Evolutionary conservation across 139 green algal genomes (phyloP), one percentile per base, ranked within the genome.

Genomic region (Chlamydomonas sp.): DNA sequence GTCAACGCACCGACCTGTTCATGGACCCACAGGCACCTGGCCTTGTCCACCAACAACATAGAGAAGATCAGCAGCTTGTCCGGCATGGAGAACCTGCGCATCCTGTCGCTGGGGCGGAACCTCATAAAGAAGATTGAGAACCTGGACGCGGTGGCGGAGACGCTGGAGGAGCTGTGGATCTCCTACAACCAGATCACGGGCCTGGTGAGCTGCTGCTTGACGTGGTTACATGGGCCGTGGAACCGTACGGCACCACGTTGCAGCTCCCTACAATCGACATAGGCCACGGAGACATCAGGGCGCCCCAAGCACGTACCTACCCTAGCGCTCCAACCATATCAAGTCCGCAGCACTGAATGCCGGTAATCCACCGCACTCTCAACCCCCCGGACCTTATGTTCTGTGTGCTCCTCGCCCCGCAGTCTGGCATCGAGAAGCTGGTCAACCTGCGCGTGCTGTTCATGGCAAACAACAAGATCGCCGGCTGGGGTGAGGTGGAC

Each of bases 51-150:
- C 20, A 99, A 99, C 93, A 97, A 94, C 94, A 98, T 99, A 73
- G 97, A 99, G 85, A 97, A 98, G 85, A 98, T 99, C 20, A 94
- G 89, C 79, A 95, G 89, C 75, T 86, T 99, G 84, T 90, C 92
- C 6, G 96, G 95, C 15, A 92, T 98, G 91, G 93, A 97, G 18
- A 95, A 91, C 57, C 91, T 99, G 9, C 89, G 95, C 77, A 93
- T 97, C 5, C 90, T 99, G 49, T 98, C 95, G 0, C 88, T 99
- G 3, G 96, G 96, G 9, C 92, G 97, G 60, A 99, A 99, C 82
- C 91, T 94, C 71, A 96, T 99, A n/a, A 99, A 98, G 86, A 98
- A 98, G 91, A 94, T 98, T 77, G 97, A 99, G 84, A 97, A 97
- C 88, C 76, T 99, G 77, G 97, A 99, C 18, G 92, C 87, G 0